Evolutionary conservation across 2,329 filamentous ascomycete species (phyloP).

Genomic region (Diaporthe citriasiana): DNA sequence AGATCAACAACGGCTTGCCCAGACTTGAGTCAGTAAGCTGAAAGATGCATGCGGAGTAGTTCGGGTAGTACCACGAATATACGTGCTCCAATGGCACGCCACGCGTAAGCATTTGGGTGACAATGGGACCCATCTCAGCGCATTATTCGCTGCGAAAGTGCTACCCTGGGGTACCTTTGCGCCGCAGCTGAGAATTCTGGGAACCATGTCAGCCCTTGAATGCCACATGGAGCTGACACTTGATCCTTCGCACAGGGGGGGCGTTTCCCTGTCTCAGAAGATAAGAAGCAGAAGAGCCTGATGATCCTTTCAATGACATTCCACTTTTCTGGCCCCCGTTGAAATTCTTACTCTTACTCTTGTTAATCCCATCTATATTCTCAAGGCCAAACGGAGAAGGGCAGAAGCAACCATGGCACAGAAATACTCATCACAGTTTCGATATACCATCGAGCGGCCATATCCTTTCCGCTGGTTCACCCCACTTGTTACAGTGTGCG

Average conservation of each 20-base stretch:
- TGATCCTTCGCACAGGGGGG: background rate
- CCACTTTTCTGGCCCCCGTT: background rate
- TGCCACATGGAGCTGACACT: background rate
- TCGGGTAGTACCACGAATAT: background rate
- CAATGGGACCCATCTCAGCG: conserved; percentile 1
- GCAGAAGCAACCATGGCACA: conserved; percentile 2
- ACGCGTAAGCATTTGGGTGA: conserved; percentile 14
- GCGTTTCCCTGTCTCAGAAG: background rate
- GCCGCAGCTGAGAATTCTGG: conserved; percentile 9
- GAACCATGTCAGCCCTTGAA: conserved; percentile 20
- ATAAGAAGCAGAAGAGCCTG: background rate
- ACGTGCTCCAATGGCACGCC: conserved; percentile 9
- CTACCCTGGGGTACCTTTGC: background rate
- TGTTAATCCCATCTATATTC: too few species aligned
- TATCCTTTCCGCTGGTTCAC: conserved; percentile 42
- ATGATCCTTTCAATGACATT: background rate
- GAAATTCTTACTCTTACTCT: background rate
- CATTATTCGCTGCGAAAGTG: background rate
- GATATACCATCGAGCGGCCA: conserved; percentile 37
- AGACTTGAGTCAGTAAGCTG: conserved; percentile 1
- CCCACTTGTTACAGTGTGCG: conserved; percentile 17
- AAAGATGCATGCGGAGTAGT: background rate
- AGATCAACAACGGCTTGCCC: background rate
- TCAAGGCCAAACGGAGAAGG: background rate
- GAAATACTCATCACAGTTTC: conserved; percentile 26